A percentile compares a stretch with the other conserved stretches of the same genome.
phyloP scores from a whole-genome alignment of 768 basidiomycete genomes.

The Lactifluus rugatus region DNA sequence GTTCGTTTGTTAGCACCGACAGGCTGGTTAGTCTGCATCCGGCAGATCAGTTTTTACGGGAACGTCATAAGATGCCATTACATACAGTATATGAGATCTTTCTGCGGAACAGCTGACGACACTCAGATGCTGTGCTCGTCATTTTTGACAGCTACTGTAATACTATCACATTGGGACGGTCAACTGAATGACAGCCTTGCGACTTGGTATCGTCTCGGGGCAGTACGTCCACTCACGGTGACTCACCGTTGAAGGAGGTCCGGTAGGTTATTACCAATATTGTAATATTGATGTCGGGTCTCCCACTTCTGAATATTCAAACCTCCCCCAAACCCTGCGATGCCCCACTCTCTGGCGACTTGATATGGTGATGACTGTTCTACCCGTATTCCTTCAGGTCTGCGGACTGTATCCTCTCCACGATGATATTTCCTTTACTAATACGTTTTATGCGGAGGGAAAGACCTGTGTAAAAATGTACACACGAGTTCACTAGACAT shows the following conservation, averaged over 20 bases:
- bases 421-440: constrained; percentile 7
- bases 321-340: not conserved
- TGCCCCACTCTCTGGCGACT: not conserved
- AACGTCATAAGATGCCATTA: constrained; percentile 1
- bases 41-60: constrained; percentile 1
- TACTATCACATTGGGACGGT: constrained; percentile 18
- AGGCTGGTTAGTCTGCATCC: not conserved
- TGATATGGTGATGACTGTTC: constrained; percentile 1
- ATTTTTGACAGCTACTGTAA: not conserved
- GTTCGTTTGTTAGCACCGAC: not conserved
- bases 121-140: not conserved
- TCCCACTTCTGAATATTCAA: not conserved
- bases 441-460: not conserved
- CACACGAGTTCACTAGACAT: too few relatives aligned
- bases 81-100: constrained; percentile 5
- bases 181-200: constrained; percentile 20
- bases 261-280: constrained; percentile 12
- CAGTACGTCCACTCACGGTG: too few relatives aligned
- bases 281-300: too few relatives aligned
- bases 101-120: constrained; percentile 13
- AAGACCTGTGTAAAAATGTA: not conserved
- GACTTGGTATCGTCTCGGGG: too few relatives aligned
- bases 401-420: constrained; percentile 6
- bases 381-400: not conserved
- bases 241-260: too few relatives aligned